Percentiles rank a stretch among this genome's conserved stretches.
Conservation (phyloP, 1,284 basidiomycete species). For the Tranzscheliella williamsii region DNA sequence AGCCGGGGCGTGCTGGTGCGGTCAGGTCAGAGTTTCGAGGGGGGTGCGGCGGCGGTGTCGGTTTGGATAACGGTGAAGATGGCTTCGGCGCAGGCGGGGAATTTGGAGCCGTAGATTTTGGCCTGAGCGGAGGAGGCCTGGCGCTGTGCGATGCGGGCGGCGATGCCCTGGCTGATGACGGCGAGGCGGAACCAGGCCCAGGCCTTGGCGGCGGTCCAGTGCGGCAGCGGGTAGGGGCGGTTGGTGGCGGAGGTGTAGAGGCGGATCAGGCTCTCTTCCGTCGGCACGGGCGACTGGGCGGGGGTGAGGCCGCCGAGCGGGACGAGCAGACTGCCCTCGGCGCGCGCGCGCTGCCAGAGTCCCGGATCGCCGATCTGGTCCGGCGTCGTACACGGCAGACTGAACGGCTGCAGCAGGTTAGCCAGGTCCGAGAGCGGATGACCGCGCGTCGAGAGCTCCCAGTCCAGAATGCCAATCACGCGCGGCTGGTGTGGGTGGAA, state of each 20-base stretch:
- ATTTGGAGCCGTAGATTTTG: conserved; percentile 42
- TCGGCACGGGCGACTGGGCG: conserved; percentile 65
- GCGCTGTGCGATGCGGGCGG: conserved; percentile 78
- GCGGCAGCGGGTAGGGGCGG: conserved; percentile 72
- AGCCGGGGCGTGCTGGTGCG: too few species aligned
- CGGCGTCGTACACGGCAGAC: conserved; percentile 13
- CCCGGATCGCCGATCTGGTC: conserved; percentile 12
- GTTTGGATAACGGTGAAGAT: conserved; percentile 11
- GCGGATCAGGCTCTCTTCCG: conserved; percentile 74
- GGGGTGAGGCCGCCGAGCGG: conserved; percentile 62
- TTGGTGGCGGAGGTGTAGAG: conserved; percentile 72
- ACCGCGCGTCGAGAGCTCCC: conserved; percentile 82
- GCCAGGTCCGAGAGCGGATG: conserved; percentile 80
- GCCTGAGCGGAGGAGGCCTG: conserved; percentile 79
- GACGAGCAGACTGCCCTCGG: conserved; percentile 33
- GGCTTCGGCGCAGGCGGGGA: conserved; percentile 31
- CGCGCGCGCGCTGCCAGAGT: conserved; percentile 5
- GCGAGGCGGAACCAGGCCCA: conserved; percentile 87
- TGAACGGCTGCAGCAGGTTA: conserved; percentile 76
- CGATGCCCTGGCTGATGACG: conserved; percentile 89
- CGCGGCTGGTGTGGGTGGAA: conserved; percentile 89
- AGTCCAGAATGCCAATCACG: conserved; percentile 92
- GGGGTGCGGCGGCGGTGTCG: too few species aligned
- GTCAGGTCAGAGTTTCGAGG: too few species aligned
- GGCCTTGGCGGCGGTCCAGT: conserved; percentile 77